Conservation (phyloP, 2,329 filamentous ascomycete species). For the Colletotrichum sp. region DNA sequence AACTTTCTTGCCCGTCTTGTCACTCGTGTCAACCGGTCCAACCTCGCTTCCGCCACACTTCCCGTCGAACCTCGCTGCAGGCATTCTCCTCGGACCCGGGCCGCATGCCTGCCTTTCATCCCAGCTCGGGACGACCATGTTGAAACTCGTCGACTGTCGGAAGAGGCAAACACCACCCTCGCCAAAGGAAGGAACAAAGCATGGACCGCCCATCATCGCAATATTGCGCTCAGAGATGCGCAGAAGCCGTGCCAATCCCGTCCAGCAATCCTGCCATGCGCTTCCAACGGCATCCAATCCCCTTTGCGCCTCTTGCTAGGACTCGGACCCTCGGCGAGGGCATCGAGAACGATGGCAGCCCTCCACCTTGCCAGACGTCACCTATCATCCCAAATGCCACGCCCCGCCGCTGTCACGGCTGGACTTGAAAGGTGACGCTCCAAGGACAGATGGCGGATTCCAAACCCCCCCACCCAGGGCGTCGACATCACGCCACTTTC, state of each 20-base stretch:
- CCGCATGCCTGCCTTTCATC: conserved; percentile 9
- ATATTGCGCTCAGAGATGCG: background rate
- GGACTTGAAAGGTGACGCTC: background rate
- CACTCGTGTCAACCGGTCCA: background rate
- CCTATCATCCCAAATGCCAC: conserved; percentile 3
- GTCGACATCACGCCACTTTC: background rate
- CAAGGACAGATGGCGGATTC: background rate
- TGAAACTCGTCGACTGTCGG: conserved; percentile 13
- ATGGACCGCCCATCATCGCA: background rate
- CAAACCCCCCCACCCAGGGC: background rate
- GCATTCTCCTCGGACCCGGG: background rate
- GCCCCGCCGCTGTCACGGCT: background rate
- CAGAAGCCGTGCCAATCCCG: conserved; percentile 15
- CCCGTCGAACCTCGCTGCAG: background rate
- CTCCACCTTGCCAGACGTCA: background rate
- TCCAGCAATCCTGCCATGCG: background rate
- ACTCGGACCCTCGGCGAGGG: background rate
- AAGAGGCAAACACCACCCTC: background rate
- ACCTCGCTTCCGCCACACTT: background rate
- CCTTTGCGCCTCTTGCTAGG: background rate
- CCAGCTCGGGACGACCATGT: conserved; percentile 10
- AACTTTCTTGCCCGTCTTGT: conserved; percentile 9
- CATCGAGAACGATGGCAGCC: background rate
- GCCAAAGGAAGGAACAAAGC: background rate
- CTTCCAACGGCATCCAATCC: background rate